Evolutionary conservation across 495 filamentous ascomycete species (phyloP), one percentile per base, ranked within the genome.

Genomic region (Podospora comata): DNA sequence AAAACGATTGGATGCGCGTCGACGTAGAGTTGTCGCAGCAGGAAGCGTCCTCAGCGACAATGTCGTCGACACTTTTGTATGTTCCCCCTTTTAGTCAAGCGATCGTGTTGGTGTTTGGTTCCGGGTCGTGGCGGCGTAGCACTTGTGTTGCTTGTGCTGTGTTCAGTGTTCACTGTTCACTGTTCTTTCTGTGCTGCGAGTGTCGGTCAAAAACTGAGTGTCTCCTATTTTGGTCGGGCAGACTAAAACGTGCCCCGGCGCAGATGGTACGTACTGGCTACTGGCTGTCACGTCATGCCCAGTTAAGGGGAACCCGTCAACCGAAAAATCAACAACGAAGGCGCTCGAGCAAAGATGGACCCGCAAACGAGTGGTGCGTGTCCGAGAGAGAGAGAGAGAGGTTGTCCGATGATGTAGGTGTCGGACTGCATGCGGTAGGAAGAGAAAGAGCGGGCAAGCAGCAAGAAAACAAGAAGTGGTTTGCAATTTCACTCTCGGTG

Each of bases 321-420:
- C n/a, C n/a, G 23, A 58, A 20, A 20, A 58, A 64, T 64, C 32
- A 64, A 44, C 32, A 44, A 64, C 55, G 55, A 58, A 48, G 13
- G 13, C 39, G 34, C 23, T 23, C 23, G 39, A 48, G 39, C 39
- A 26, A 19, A n/a, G 1, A 5, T 58, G 20, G n/a, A 5, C 54
- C 54, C 2, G n/a, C n/a, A 70, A 70, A 72, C 67, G 70, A 72
- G 70, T 48, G 67, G 20, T 67, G 70, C 67, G 55, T 2, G 23
- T 65, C 65, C 26, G 67, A 57, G 65, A 69, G 54, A 56, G 19
- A 26, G 23, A 58, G 55, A 58, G 7, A 23, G 55, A 59, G 59
- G 66, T 23, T 23, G 23, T 1, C 23, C 64, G 65, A 72, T 75
- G 71, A 71, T 72, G 73, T 70, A 67, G 62, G 72, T 56, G 54